Evolutionary conservation across 2,329 filamentous ascomycete species (phyloP), one percentile per base, ranked within the genome.

Genomic region (Ophiosphaerella korrae): DNA sequence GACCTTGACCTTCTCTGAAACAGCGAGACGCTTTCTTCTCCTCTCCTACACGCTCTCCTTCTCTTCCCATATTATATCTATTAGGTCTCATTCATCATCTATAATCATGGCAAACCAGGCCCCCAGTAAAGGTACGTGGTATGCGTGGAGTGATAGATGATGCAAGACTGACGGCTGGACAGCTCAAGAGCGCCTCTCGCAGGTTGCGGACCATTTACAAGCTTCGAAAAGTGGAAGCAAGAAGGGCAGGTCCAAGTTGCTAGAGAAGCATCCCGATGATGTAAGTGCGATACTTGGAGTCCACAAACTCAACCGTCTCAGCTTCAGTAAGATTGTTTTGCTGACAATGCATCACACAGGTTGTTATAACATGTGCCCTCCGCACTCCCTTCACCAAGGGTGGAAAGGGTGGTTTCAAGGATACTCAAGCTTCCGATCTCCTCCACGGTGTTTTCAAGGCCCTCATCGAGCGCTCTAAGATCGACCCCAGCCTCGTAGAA

Each of bases 401-500:
- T 63, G 92, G 92, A 68, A 92, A 92, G 78, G 94, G 94, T 63
- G 88, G 86, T 42, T 94, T 99, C 83, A 97, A 97, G 81, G 94
- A 97, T 77, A 97, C 94, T 7, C 82, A 85, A 48, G 90, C 89
- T 6, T 84, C 91, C 35, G 93, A 97, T 75, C 82, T 97, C 56
- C 86, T 97, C 67, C 86, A 86, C 43, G 91, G 90, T 64, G 87
- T 91, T 40, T 87, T 97, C 77, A 88, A 87, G 77, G 87, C 86
- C 52, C 80, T 97, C 59, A 82, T 97, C 71, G 81, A 89, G 50
- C 89, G 91, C 66, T 97, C 92, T 62, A 86, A 87, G 60, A 95
- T 97, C 76, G 89, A 97, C 77, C 92, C 94, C 18, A 80, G 79
- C 33, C 82, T 94, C 32, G 91, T 99, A 42, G 90, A 97, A 76